Evolutionary conservation across 176 grass and related monocot species (phyloP).

Genomic region (Dactylis glomerata): DNA sequence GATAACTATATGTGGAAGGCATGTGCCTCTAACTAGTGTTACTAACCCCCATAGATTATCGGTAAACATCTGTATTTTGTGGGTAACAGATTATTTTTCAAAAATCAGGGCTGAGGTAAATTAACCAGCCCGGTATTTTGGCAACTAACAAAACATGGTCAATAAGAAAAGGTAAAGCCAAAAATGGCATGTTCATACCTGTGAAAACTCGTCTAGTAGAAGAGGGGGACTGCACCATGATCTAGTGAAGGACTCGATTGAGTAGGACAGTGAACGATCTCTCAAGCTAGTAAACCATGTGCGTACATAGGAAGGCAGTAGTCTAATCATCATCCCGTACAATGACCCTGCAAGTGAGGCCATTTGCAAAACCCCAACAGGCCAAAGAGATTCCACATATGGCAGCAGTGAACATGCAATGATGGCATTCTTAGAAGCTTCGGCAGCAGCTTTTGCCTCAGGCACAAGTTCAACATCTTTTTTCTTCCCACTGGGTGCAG

Average conservation of each 20-base stretch:
- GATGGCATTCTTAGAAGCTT: slow-evolving; percentile 67
- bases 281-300: slow-evolving; percentile 85
- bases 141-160: not conserved
- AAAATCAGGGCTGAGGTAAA: not conserved
- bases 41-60: not conserved
- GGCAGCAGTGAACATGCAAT: slow-evolving; percentile 53
- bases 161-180: not conserved
- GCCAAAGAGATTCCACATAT: slow-evolving; percentile 76
- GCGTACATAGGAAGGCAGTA: slow-evolving; percentile 83
- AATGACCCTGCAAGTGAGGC: slow-evolving; percentile 76
- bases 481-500: slow-evolving; percentile 50
- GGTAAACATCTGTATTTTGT: not conserved
- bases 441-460: slow-evolving; percentile 72
- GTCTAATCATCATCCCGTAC: slow-evolving; percentile 90
- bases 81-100: not conserved
- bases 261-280: slow-evolving; percentile 51
- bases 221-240: slow-evolving; percentile 91
- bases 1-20: not conserved
- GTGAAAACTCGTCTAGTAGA: slow-evolving; percentile 78
- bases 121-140: not conserved
- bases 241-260: slow-evolving; percentile 82
- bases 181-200: slow-evolving; percentile 42
- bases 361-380: slow-evolving; percentile 59
- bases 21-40: not conserved
- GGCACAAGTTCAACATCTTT: slow-evolving; percentile 67